A percentile compares a stretch with the other conserved stretches of the same genome.
Evolutionary conservation across 345 rosid species (phyloP).

Genomic region (Brassica nigra): DNA sequence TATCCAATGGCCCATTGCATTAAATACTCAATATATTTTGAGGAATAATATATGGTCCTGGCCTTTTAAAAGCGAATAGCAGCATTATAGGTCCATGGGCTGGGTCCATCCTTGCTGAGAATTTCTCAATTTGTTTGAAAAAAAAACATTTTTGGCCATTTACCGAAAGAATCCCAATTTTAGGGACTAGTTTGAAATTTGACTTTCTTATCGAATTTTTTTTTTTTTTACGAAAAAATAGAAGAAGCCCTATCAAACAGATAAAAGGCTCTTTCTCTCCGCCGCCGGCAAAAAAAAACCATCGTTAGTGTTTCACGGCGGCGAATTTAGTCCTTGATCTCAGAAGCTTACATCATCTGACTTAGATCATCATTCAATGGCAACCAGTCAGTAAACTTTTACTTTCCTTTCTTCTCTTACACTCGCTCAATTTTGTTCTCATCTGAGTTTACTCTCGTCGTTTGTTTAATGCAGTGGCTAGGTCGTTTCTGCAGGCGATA

Average conservation of each 20-base stretch:
- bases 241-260: conserved; percentile 37
- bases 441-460: neutral
- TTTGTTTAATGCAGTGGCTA: conserved; percentile 46
- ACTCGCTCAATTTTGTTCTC: neutral
- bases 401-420: neutral
- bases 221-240: no score
- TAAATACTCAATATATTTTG: neutral
- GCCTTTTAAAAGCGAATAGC: neutral
- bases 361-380: conserved; percentile 28
- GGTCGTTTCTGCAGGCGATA: conserved; percentile 86
- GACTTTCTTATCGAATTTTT: neutral
- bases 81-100: conserved; percentile 28
- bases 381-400: conserved; percentile 31
- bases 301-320: conserved; percentile 34
- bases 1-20: neutral
- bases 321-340: neutral
- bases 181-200: conserved; percentile 6
- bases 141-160: neutral
- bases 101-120: conserved; percentile 18
- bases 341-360: no score
- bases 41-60: neutral
- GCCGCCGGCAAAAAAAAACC: conserved; percentile 30
- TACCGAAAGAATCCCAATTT: neutral
- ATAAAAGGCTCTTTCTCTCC: conserved; percentile 15
- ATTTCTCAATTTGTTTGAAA: neutral